A percentile compares a stretch with the other conserved stretches of the same genome.
phyloP scores from a whole-genome alignment of 208 protist genomes.

The Trypanosomatidae sp. region DNA sequence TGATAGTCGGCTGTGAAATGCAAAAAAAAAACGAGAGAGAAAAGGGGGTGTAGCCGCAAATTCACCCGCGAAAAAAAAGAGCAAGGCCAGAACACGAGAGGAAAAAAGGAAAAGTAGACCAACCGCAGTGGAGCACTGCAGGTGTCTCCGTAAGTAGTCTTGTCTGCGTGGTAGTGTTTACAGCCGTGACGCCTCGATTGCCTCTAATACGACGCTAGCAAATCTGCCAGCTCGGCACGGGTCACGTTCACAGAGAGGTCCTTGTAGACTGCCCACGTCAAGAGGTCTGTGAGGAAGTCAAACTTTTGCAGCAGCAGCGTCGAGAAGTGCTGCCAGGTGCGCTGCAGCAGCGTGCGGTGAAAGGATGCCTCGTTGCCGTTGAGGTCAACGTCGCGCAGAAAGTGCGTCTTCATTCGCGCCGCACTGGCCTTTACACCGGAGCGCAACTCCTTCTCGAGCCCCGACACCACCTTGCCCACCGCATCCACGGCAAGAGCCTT shows the following conservation, averaged over 20 bases:
- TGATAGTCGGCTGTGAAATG: no score
- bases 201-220: constrained; percentile 50
- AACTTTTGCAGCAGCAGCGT: constrained; percentile 73
- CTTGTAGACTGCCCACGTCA: constrained; percentile 58
- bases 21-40: no score
- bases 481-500: constrained; percentile 63
- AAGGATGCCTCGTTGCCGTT: constrained; percentile 64
- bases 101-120: no score
- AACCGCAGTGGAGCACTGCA: no score
- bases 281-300: constrained; percentile 55
- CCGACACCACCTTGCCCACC: constrained; percentile 50
- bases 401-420: constrained; percentile 80
- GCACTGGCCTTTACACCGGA: constrained; percentile 59
- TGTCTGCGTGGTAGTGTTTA: no score
- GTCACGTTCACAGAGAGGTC: constrained; percentile 39
- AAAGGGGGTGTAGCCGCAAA: no score
- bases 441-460: constrained; percentile 70
- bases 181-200: no score
- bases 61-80: no score
- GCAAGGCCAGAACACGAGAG: no score
- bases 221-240: constrained; percentile 34
- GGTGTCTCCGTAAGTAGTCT: no score
- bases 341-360: constrained; percentile 77
- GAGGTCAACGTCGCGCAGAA: constrained; percentile 67
- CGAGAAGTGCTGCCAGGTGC: constrained; percentile 81